These are phyloP conservation scores for Huntiella savannae DNA, from an alignment of 2,329 filamentous ascomycete species.

Conservation along the genomic window DNA sequence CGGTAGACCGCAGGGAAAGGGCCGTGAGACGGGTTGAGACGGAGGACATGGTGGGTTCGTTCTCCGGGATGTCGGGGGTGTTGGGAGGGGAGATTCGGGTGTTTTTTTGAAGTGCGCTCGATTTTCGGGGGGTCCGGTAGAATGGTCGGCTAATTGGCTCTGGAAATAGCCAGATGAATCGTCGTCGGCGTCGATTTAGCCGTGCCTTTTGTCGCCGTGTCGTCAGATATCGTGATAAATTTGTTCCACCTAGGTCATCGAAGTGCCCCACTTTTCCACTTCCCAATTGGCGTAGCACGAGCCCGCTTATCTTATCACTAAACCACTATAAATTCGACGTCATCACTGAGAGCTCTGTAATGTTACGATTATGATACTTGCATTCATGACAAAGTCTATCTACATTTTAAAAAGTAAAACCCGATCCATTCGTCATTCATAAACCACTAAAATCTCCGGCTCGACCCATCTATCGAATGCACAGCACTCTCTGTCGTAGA, in stretches of 20 bases:
- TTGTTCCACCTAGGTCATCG: not conserved
- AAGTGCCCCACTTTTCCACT: not conserved
- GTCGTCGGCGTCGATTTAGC: no score
- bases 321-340: not conserved
- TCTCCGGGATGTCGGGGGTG: no score
- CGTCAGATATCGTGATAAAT: conserved; percentile 1
- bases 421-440: not conserved
- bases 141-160: no score
- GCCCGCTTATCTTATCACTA: conserved; percentile 9
- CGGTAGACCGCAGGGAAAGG: conserved; percentile 1
- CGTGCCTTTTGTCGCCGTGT: no score
- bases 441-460: conserved; percentile 6
- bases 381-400: not conserved
- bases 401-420: not conserved
- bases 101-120: no score
- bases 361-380: not conserved
- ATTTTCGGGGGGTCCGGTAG: no score
- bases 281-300: not conserved
- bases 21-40: not conserved
- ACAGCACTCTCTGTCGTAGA: conserved; percentile 1
- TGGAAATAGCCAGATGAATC: no score
- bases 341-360: not conserved
- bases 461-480: conserved; percentile 5
- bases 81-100: no score
- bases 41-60: not conserved